These are phyloP conservation scores for Beauveria australis DNA, from an alignment of 2,329 filamentous ascomycete genomes.

Conservation along the genomic window DNA sequence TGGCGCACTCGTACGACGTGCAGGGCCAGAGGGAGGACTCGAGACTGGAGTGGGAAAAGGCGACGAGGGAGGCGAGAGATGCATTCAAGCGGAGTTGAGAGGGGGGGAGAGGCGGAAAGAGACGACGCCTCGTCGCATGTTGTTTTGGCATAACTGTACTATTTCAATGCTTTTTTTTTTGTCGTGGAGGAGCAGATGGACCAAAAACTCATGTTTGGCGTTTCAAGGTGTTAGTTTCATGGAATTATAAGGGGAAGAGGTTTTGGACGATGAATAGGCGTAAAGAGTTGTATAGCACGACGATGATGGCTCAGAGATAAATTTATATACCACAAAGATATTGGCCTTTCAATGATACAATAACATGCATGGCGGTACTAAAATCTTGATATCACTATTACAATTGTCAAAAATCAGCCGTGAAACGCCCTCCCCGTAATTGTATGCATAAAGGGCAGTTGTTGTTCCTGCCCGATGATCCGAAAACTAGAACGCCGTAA, in stretches of 20 bases:
- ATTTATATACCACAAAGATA: constrained; percentile 16
- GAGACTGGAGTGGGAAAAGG: constrained; percentile 31
- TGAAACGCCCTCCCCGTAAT: neutral
- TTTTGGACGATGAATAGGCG: neutral
- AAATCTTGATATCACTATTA: neutral
- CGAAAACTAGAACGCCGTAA: neutral
- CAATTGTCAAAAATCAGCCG: neutral
- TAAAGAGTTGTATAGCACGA: constrained; percentile 21
- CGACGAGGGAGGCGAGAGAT: constrained; percentile 32
- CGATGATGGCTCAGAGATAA: constrained; percentile 13
- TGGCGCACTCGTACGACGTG: constrained; percentile 66
- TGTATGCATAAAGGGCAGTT: neutral
- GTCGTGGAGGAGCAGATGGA: neutral
- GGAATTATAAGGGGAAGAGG: neutral
- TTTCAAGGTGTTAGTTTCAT: constrained; percentile 5
- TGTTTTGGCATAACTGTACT: constrained; percentile 18
- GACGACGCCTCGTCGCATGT: neutral
- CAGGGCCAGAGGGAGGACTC: constrained; percentile 52
- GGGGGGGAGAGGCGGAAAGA: constrained; percentile 4
- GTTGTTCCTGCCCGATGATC: neutral
- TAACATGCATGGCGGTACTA: neutral
- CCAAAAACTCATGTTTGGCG: neutral
- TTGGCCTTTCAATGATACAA: neutral
- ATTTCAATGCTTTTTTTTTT: constrained; percentile 12
- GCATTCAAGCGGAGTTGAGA: constrained; percentile 30